These are phyloP conservation scores for Cucurbitaria berberidis DNA, from an alignment of 2,329 filamentous ascomycete species.

Conservation along the genomic window DNA sequence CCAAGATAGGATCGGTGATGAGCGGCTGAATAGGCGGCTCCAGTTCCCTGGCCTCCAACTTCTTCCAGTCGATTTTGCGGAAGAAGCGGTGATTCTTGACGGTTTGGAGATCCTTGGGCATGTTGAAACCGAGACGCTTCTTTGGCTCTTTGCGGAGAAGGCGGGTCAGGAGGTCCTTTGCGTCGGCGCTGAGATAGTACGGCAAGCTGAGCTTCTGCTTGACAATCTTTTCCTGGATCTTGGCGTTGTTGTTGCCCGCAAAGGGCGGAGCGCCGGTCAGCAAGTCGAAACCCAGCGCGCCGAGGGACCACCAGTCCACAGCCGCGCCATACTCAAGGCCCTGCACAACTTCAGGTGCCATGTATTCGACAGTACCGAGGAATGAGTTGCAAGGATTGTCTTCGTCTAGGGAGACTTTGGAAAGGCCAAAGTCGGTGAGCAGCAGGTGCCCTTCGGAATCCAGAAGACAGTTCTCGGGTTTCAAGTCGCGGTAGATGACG, in stretches of 20 bases:
- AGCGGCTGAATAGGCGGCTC: slow-evolving; percentile 90
- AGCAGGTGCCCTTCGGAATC: slow-evolving; percentile 91
- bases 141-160: slow-evolving; percentile 89
- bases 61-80: slow-evolving; percentile 93
- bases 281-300: slow-evolving; percentile 88
- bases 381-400: slow-evolving; percentile 81
- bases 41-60: slow-evolving; percentile 79
- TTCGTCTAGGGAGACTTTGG: slow-evolving; percentile 85
- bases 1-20: slow-evolving; percentile 92
- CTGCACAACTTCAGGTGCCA: slow-evolving; percentile 93
- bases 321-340: slow-evolving; percentile 90
- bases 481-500: slow-evolving; percentile 95
- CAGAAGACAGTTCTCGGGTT: slow-evolving; percentile 95
- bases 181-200: slow-evolving; percentile 88
- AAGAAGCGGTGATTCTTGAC: slow-evolving; percentile 97
- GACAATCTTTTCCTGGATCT: slow-evolving; percentile 94
- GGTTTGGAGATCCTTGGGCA: slow-evolving; percentile 82
- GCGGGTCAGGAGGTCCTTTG: slow-evolving; percentile 90
- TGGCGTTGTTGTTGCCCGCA: slow-evolving; percentile 86
- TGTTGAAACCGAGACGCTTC: slow-evolving; percentile 86
- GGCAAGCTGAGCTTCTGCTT: slow-evolving; percentile 89
- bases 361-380: slow-evolving; percentile 95
- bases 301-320: slow-evolving; percentile 99
- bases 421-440: slow-evolving; percentile 94
- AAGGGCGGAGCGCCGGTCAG: slow-evolving; percentile 94